Evolutionary conservation across 2,329 filamentous ascomycete species (phyloP), one percentile per base, ranked within the genome.

Genomic region (Ophiognomonia clavigignenti-juglandacearum): DNA sequence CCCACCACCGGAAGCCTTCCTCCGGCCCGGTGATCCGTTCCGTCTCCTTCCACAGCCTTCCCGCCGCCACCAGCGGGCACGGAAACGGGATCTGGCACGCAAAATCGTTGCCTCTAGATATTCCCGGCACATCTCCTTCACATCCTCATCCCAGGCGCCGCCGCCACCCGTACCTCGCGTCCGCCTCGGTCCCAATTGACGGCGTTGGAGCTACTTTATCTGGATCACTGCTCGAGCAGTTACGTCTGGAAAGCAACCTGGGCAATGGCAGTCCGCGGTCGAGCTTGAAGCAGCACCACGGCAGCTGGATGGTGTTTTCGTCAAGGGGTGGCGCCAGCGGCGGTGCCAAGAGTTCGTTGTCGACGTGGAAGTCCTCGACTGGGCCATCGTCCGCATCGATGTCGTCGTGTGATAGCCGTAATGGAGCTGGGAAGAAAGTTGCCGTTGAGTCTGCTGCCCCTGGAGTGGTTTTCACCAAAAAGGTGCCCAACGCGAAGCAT

Each of bases 171-270:
- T 44, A 34, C 22, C 32, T 27, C 13, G 11, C 48, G 16, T 39
- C 37, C 23, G 43, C 38, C 8, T 51, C 49, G 14, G 32, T 45
- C 9, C 37, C 47, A 8, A 45, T 40, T 18, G 45, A 39, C 13
- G 20, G 20, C 32, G 49, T 48, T 22, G 45, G 20, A 14, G 27
- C 38, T 6, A n/a, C n/a, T n/a, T 37, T 51, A 3, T 51, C 49
- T 6, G 35, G 34, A 18, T 51, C 45, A 7, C 24, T 48, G 19
- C 26, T 51, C 10, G 45, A 51, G 31, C 49, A 51, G 19, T 51
- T 45, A 24, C 45, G 41, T 6, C 24, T 45, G 11, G 41, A 48
- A 18, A 37, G 41, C 13, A 35, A 32, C 18, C 31, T 29, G 11
- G 37, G 22, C 7, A 24, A 24, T 14, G 34, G 32, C 3, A 41